A percentile compares a stretch with the other conserved stretches of the same genome.
Conservation (phyloP, 106 monocot genomes). For the Allium cepa region DNA sequence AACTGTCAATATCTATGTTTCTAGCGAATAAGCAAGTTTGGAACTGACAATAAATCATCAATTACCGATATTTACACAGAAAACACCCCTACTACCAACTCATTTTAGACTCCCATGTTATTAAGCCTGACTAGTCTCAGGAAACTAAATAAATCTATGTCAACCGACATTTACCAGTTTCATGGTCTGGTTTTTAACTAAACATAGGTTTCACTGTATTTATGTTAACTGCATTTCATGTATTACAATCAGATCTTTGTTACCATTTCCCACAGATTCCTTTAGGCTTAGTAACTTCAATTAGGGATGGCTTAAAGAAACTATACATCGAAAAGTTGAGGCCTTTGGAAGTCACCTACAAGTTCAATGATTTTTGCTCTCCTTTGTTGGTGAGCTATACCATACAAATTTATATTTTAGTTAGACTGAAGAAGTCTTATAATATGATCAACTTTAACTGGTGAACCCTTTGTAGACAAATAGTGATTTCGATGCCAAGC, state of each 20-base stretch:
- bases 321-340: slow-evolving; percentile 83
- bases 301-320: slow-evolving; percentile 88
- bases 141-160: too few species aligned
- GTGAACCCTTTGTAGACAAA: slow-evolving; percentile 43
- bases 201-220: too few species aligned
- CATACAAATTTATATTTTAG: not conserved
- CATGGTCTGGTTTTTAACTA: too few species aligned
- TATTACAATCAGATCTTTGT: not conserved
- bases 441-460: not conserved
- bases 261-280: slow-evolving; percentile 36
- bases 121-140: too few species aligned
- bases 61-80: too few species aligned
- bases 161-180: too few species aligned
- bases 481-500: slow-evolving; percentile 97
- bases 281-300: slow-evolving; percentile 79
- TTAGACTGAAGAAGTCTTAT: not conserved
- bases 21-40: too few species aligned
- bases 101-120: too few species aligned
- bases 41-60: too few species aligned
- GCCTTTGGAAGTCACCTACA: slow-evolving; percentile 82
- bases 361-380: slow-evolving; percentile 88
- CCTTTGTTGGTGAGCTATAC: slow-evolving; percentile 63
- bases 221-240: not conserved
- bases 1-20: too few species aligned
- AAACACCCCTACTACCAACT: too few species aligned